Evolutionary conservation across 352 stramenopile species (phyloP), one percentile per base, ranked within the genome.

Genomic region (Bremia lactucae): DNA sequence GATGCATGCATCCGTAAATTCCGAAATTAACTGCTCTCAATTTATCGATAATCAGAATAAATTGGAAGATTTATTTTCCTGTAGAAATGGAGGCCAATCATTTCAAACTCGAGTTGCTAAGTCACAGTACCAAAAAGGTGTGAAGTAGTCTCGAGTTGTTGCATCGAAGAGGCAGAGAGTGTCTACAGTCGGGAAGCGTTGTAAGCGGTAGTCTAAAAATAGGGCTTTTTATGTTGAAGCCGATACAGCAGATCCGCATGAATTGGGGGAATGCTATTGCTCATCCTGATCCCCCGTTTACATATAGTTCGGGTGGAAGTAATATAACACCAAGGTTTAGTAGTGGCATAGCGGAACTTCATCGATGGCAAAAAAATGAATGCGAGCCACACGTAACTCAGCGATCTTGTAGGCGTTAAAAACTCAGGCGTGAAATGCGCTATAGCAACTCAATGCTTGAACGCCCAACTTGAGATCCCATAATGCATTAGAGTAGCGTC

Each of bases 401-500:
- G 28, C 7, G 0, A 33, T n/a, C 4, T 33, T n/a, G 4, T 33
- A 33, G 11, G 28, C 11, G 11, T 33, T 13, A 13, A 14, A 33
- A 15, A 16, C 28, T n/a, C 4, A 33, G 6, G 28, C 4, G 4
- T 3, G 28, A 3, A 1, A 15, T 13, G 28, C 11, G 1, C 10
- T n/a, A n/a, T 33, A 13, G 11, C 4, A 13, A 1, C 5, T 10
- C 1, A 15, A 3, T 2, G 11, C 28, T 14, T 33, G 2, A n/a
- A 13, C 15, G 5, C 2, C 28, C 28, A 16, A 33, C 15, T 14
- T 10, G 28, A 3, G 16, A 15, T 28, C 31, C 14, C 16, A 15
- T 10, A 13, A 18, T 16, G 51, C 39, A 28, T 52, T 49, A 7
- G 21, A 29, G 2, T 25, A 24, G 13, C 26, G 36, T 11, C 40